Percentiles rank a stretch among this genome's conserved stretches.
Evolutionary conservation across 345 rosid genomes (phyloP).

Genomic region (Camelina hispida): DNA sequence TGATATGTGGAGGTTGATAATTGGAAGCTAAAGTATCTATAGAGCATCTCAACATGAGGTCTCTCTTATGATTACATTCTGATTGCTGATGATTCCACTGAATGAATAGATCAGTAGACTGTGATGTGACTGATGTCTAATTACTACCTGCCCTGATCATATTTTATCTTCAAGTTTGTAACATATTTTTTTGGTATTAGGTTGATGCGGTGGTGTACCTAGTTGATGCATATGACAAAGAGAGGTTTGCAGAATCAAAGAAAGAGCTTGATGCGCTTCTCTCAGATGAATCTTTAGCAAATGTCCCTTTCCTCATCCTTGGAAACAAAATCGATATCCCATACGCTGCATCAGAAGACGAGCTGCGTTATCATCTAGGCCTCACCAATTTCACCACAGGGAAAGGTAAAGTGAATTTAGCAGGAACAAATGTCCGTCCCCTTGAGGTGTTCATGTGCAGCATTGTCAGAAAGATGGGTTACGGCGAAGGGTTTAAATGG

Average conservation of each 20-base stretch:
- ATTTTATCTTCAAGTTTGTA: not conserved
- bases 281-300: conserved; percentile 24
- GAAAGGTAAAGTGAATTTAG: conserved; percentile 58
- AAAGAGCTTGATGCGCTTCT: conserved; percentile 26
- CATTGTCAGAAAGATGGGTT: conserved; percentile 73
- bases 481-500: conserved; percentile 70
- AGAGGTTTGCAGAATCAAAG: conserved; percentile 37
- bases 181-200: conserved; percentile 35
- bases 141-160: too few species aligned
- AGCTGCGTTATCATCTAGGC: conserved; percentile 63
- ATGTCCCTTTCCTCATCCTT: conserved; percentile 15
- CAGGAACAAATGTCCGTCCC: conserved; percentile 64
- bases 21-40: not conserved
- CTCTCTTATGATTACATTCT: not conserved
- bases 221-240: conserved; percentile 74
- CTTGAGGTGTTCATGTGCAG: conserved; percentile 78
- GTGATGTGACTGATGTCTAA: conserved; percentile 2
- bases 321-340: conserved; percentile 37
- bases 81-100: not conserved
- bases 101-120: not conserved
- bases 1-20: not conserved
- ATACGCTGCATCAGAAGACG: conserved; percentile 73
- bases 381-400: conserved; percentile 67
- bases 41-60: not conserved
- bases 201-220: conserved; percentile 72